A percentile compares a stretch with the other conserved stretches of the same genome.
phyloP scores from a whole-genome alignment of 371 early-diverging fungal genomes.

The Haplosporangium sp. region DNA sequence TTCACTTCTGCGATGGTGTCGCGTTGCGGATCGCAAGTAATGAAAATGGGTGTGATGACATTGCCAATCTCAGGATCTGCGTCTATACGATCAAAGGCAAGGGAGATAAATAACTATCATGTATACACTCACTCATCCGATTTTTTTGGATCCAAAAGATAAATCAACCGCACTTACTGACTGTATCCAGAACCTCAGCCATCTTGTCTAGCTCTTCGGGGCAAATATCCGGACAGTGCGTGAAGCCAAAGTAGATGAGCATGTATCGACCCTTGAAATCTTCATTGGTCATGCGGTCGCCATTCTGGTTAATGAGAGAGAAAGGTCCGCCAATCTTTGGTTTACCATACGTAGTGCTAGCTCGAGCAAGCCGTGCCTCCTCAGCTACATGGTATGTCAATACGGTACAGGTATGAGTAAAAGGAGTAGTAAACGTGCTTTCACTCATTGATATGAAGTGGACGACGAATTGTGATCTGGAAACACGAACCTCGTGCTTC shows the following conservation, averaged over 20 bases:
- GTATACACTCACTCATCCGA: too few species aligned
- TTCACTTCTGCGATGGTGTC: conserved; percentile 87
- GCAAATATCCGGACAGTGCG: conserved; percentile 98
- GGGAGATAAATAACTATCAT: not conserved
- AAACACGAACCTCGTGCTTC: conserved; percentile 56
- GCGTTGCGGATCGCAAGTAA: conserved; percentile 96
- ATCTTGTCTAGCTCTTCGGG: conserved; percentile 99
- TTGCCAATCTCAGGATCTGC: conserved; percentile 67
- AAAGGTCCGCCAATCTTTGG: conserved; percentile 97
- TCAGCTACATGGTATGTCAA: conserved; percentile 15
- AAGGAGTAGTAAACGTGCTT: not conserved
- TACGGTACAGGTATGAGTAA: not conserved
- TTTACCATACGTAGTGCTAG: conserved; percentile 68
- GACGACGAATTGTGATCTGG: too few species aligned
- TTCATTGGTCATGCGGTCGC: conserved; percentile 70
- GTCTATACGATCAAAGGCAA: conserved; percentile 9
- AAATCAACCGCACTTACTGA: conserved; percentile 65
- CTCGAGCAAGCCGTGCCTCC: conserved; percentile 57
- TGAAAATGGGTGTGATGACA: conserved; percentile 89
- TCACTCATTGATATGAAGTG: not conserved
- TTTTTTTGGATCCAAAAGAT: conserved; percentile 2
- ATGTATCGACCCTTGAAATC: conserved; percentile 84
- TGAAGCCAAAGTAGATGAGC: conserved; percentile 98
- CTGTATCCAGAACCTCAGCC: conserved; percentile 85
- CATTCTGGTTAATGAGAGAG: conserved; percentile 83